A percentile compares a stretch with the other conserved stretches of the same genome.
These are phyloP conservation scores for Austropuccinia psidii DNA, from an alignment of 1,284 basidiomycete genomes.

Conservation along the genomic window DNA sequence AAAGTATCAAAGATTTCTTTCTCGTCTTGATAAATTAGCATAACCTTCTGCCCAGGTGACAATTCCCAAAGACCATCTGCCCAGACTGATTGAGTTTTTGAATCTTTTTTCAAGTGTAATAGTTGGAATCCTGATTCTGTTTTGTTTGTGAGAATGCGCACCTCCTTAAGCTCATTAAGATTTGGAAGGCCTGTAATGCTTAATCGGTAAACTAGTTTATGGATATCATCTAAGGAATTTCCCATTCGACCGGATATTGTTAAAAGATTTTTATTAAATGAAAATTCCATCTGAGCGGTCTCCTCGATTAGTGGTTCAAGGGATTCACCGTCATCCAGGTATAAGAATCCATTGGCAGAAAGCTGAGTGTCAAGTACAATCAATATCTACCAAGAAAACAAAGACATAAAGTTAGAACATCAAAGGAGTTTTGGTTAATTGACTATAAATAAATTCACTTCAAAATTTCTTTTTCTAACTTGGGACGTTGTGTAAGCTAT, in stretches of 20 bases:
- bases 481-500: slow-evolving; percentile 58
- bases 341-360: not conserved
- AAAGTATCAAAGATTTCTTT: too few relatives aligned
- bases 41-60: not conserved
- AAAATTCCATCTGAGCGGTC: not conserved
- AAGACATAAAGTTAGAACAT: not conserved
- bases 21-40: not conserved
- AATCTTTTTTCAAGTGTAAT: not conserved
- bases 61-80: slow-evolving; percentile 5
- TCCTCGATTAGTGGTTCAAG: not conserved
- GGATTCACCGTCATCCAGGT: slow-evolving; percentile 16
- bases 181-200: not conserved
- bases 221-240: not conserved
- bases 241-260: not conserved
- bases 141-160: not conserved
- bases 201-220: not conserved
- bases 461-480: slow-evolving; percentile 57
- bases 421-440: not conserved
- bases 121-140: not conserved
- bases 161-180: not conserved
- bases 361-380: not conserved
- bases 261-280: not conserved
- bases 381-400: not conserved
- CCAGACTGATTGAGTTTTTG: not conserved
- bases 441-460: slow-evolving; percentile 47